Conservation (phyloP, 1,139 yeast species). For the Geotrichum cucujoidarum region DNA sequence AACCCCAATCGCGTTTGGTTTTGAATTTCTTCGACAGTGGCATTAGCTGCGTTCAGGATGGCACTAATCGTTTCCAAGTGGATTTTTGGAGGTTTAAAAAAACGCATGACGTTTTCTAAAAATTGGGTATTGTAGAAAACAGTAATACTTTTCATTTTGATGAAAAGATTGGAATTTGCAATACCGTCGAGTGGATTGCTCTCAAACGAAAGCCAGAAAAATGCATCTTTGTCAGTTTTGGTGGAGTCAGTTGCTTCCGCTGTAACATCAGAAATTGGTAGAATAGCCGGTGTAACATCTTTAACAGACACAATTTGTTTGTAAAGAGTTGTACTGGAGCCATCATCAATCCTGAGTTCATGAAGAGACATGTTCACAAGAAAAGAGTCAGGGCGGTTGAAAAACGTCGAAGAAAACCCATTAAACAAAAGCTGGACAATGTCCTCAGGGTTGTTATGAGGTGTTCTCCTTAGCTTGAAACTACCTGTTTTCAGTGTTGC, state of each 20-base stretch:
- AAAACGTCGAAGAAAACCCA: conserved; percentile 69
- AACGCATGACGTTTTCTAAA: conserved; percentile 64
- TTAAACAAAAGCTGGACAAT: conserved; percentile 79
- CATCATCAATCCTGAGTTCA: conserved; percentile 84
- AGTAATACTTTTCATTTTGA: conserved; percentile 80
- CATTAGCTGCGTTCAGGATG: conserved; percentile 90
- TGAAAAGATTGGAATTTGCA: conserved; percentile 73
- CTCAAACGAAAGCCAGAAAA: conserved; percentile 79
- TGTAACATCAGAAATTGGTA: conserved; percentile 22
- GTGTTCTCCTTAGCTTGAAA: conserved; percentile 49
- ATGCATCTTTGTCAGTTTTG: conserved; percentile 45
- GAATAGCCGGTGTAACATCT: conserved; percentile 43
- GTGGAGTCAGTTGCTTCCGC: conserved; percentile 3
- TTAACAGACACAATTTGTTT: conserved; percentile 88
- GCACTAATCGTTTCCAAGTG: conserved; percentile 89
- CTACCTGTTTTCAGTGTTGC: conserved; percentile 76
- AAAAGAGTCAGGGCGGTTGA: conserved; percentile 76
- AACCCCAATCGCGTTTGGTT: conserved; percentile 87
- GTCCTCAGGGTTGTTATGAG: conserved; percentile 36
- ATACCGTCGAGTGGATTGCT: conserved; percentile 75
- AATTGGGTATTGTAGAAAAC: conserved; percentile 81
- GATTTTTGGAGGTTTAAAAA: conserved; percentile 81
- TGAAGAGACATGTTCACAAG: conserved; percentile 66
- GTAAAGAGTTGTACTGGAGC: conserved; percentile 66
- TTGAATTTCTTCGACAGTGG: conserved; percentile 86